Conservation (phyloP, 1,139 yeast genomes). For the Spencermartinsiella ligniputridi region DNA sequence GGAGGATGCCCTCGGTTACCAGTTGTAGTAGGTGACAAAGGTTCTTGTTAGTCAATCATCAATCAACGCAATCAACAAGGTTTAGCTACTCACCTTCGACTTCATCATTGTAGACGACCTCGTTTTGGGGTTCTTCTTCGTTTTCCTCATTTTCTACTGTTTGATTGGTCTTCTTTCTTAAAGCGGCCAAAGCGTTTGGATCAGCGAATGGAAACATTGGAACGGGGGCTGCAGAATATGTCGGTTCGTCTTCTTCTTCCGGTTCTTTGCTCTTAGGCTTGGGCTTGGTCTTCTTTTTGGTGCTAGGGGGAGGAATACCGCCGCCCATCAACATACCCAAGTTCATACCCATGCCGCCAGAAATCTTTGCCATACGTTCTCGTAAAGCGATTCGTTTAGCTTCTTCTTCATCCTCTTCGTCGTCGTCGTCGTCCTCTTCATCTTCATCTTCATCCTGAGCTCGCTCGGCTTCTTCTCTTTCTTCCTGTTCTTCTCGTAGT, state of each 20-base stretch:
- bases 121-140: conserved; percentile 13
- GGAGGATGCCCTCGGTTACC: conserved; percentile 2
- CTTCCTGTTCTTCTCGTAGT: conserved; percentile 7
- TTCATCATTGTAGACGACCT: not conserved
- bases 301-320: conserved; percentile 29
- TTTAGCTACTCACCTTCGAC: not conserved
- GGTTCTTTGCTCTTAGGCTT: conserved; percentile 19
- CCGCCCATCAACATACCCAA: conserved; percentile 41
- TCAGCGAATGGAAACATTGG: conserved; percentile 52
- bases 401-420: conserved; percentile 62
- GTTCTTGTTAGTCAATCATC: not conserved
- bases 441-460: conserved; percentile 23
- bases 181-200: conserved; percentile 31
- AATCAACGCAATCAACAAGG: not conserved
- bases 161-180: conserved; percentile 16
- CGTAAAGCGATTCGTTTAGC: conserved; percentile 72
- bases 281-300: conserved; percentile 27
- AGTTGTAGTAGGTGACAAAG: not conserved
- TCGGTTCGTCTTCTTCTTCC: conserved; percentile 26
- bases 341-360: conserved; percentile 82
- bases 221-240: conserved; percentile 32
- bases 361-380: conserved; percentile 92
- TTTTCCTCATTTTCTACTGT: conserved; percentile 16
- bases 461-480: conserved; percentile 17
- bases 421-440: conserved; percentile 31